Conservation (phyloP, 2,329 filamentous ascomycete species). For the Trichoderma koningiopsis region DNA sequence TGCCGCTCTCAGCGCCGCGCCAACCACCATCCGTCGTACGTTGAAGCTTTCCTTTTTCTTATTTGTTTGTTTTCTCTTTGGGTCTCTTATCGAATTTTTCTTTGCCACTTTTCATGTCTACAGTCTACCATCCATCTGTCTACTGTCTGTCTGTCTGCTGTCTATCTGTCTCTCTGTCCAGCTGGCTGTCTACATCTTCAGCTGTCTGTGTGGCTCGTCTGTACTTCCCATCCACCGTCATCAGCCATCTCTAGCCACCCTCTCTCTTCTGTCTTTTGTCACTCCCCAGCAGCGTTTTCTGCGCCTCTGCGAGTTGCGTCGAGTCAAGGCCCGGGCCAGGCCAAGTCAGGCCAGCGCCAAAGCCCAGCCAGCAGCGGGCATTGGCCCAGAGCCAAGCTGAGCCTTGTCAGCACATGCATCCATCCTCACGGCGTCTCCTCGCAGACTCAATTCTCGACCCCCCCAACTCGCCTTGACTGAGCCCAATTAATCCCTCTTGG, state of each 20-base stretch:
- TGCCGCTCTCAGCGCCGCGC: constrained; percentile 7
- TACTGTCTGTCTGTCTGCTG: not conserved
- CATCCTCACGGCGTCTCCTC: not conserved
- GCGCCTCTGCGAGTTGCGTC: not conserved
- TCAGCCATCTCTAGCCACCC: not conserved
- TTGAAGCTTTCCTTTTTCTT: not conserved
- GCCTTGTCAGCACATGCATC: constrained; percentile 16
- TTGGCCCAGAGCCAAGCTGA: not conserved
- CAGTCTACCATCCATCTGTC: too few relatives aligned
- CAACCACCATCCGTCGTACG: constrained; percentile 18
- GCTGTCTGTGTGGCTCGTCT: not conserved
- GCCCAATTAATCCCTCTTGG: constrained; percentile 24
- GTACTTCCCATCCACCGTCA: not conserved
- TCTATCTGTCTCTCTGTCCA: not conserved
- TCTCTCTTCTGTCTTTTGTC: not conserved
- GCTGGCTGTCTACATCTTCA: not conserved
- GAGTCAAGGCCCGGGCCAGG: not conserved
- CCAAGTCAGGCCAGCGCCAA: not conserved
- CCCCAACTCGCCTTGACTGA: not conserved
- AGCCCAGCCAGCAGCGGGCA: not conserved
- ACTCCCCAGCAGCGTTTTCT: not conserved
- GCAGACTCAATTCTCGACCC: not conserved
- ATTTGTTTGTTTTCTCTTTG: not conserved
- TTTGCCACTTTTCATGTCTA: not conserved
- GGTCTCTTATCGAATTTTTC: not conserved